Conservation (phyloP, 2,329 filamentous ascomycete genomes). For the Periconia sp. region DNA sequence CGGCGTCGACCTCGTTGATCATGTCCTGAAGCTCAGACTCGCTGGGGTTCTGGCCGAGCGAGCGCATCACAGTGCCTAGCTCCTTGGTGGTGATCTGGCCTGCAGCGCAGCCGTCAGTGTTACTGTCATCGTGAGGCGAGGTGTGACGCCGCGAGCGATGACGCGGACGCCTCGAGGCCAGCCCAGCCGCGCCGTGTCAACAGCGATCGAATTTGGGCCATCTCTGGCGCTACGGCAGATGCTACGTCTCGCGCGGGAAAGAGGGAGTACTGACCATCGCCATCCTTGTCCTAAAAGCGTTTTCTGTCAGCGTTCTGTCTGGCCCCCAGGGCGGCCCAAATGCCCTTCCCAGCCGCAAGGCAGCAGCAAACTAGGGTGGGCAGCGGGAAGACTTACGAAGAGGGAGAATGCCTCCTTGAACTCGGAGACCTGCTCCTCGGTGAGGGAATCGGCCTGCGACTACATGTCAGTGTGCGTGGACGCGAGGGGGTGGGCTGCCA, state of each 20-base stretch:
- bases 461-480: slow-evolving; percentile 29
- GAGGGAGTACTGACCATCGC: slow-evolving; percentile 56
- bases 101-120: slow-evolving; percentile 41
- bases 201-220: too few species aligned
- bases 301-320: slow-evolving; percentile 30
- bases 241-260: neutral
- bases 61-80: slow-evolving; percentile 68
- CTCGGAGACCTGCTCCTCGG: slow-evolving; percentile 99
- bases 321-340: slow-evolving; percentile 12
- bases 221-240: neutral
- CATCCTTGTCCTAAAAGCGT: slow-evolving; percentile 60
- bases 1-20: slow-evolving; percentile 70
- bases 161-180: slow-evolving; percentile 7
- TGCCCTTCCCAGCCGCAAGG: slow-evolving; percentile 23
- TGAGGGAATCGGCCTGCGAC: slow-evolving; percentile 90
- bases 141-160: slow-evolving; percentile 15
- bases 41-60: slow-evolving; percentile 67
- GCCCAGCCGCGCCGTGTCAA: slow-evolving; percentile 4
- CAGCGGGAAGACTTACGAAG: slow-evolving; percentile 75
- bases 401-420: slow-evolving; percentile 99
- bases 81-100: slow-evolving; percentile 70
- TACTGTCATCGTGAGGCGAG: slow-evolving; percentile 8
- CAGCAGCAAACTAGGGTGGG: slow-evolving; percentile 22
- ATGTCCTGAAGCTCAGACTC: slow-evolving; percentile 69
- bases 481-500: slow-evolving; percentile 20